Evolutionary conservation across 2,329 filamentous ascomycete species (phyloP), one percentile per base, ranked within the genome.

Genomic region (Nemania bipapillata): DNA sequence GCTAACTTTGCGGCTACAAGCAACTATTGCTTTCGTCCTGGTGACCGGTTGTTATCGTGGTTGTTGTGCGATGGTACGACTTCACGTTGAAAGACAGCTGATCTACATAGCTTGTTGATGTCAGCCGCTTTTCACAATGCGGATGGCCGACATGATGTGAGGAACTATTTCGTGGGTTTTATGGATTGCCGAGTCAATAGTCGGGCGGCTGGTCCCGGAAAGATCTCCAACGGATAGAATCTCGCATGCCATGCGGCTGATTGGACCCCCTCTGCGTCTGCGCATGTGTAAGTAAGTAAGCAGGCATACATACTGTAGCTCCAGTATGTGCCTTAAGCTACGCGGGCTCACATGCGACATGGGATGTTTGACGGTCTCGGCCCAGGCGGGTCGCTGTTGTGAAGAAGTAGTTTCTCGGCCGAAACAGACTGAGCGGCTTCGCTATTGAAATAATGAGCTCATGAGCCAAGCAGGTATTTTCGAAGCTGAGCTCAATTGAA

Each of bases 351-450:
- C 30, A 68, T 60, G 60, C 55, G 50, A 59, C 35, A 55, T 57
- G 65, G 58, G 55, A 56, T 32, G 53, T 32, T 61, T 58, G 54
- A 28, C 26, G 65, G 68, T 70, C 68, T 68, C 65, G 68, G 55
- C 65, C 65, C 22, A 47, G 49, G 59, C 60, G 55, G 52, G 54
- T 45, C 42, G 9, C 40, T 26, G 4, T 17, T 30, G 58, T 22
- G 54, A 49, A 22, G 24, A 40, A 26, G 53, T 53, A 30, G 35
- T 30, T 37, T 61, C 32, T 67, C 64, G 55, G 63, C 55, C 57
- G 59, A 53, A 20, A 62, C 30, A 26, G 56, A 42, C 37, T 15
- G 35, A 52, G 26, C 26, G 17, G n/a, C 22, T 40, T 53, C n/a
- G 8, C 37, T 24, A 54, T 55, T 47, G 40, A 24, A 30, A 32